phyloP scores from a whole-genome alignment of 129 eudicot genomes.

The Chrysanthemum makinoi region DNA sequence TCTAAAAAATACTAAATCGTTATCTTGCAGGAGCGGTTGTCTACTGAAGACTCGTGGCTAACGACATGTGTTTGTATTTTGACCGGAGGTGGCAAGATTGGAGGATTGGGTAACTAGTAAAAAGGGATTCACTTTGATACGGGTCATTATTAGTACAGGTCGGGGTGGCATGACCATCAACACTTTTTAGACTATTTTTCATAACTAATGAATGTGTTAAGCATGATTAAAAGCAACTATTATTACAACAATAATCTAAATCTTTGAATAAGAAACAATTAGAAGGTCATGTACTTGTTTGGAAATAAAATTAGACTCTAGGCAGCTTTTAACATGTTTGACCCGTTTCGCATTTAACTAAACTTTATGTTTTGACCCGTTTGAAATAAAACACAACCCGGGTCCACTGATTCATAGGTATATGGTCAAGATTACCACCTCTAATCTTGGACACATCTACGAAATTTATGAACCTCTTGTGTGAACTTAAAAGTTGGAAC shows the following conservation, averaged over 20 bases:
- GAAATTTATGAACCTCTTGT: not conserved
- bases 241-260: not conserved
- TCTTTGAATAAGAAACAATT: not conserved
- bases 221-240: not conserved
- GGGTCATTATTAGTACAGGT: not conserved
- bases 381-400: not conserved
- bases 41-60: not conserved
- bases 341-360: not conserved
- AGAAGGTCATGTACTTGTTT: not conserved
- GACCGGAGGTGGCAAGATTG: not conserved
- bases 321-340: not conserved
- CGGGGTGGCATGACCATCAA: not conserved
- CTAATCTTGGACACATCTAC: not conserved
- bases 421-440: not conserved
- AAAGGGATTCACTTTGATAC: not conserved
- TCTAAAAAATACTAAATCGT: not conserved
- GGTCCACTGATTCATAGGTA: not conserved
- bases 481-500: not conserved
- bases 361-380: not conserved
- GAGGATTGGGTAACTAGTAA: not conserved
- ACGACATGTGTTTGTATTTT: not conserved
- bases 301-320: no score
- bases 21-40: not conserved
- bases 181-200: not conserved
- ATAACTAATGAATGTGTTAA: not conserved